Evolutionary conservation across 768 basidiomycete species (phyloP).

Genomic region (Lentinula lateritia): DNA sequence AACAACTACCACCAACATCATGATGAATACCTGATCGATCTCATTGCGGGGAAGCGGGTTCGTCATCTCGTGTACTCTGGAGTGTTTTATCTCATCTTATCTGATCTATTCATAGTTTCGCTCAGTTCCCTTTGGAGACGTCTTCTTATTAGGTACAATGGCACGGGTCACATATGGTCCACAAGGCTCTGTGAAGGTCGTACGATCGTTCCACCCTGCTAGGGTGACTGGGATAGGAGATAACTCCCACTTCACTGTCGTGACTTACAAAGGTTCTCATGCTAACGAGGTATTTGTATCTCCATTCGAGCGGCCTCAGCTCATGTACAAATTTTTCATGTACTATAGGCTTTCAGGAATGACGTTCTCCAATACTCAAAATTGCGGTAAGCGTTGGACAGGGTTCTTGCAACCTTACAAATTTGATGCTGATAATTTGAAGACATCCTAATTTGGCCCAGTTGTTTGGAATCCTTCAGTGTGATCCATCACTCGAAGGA

Average conservation of each 20-base stretch:
- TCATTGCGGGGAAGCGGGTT: neutral
- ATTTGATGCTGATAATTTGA: neutral
- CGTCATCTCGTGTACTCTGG: neutral
- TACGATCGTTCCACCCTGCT: neutral
- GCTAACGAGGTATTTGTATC: neutral
- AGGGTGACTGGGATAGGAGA: neutral
- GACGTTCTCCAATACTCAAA: neutral
- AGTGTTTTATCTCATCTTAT: neutral
- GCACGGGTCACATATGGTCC: neutral
- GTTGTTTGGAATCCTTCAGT: neutral
- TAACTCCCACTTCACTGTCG: neutral
- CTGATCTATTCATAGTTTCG: neutral
- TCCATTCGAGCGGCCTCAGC: too few species aligned
- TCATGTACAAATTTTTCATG: too few species aligned
- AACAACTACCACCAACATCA: neutral
- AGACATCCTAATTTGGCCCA: neutral
- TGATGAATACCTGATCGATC: neutral
- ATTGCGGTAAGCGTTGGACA: neutral
- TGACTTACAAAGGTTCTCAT: neutral
- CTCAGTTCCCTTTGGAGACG: neutral
- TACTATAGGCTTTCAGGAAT: neutral
- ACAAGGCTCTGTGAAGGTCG: neutral
- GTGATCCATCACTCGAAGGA: neutral
- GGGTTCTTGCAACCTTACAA: neutral
- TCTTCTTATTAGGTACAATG: neutral